phyloP scores from a whole-genome alignment of 2,329 filamentous ascomycete genomes.

The Cladosporium sp. region DNA sequence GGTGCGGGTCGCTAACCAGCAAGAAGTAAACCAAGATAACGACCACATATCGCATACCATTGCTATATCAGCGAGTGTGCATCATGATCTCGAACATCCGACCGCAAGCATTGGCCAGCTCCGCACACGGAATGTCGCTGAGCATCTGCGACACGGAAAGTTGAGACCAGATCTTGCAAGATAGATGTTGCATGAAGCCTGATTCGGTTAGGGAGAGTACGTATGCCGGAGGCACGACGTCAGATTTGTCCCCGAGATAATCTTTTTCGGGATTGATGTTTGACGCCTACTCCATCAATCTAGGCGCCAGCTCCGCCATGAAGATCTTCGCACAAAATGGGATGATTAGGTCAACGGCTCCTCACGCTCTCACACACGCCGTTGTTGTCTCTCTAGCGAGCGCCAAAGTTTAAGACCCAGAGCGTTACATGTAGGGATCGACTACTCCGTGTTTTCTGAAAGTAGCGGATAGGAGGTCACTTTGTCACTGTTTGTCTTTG shows the following conservation, averaged over 20 bases:
- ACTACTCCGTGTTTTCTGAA: background rate
- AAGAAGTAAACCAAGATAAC: background rate
- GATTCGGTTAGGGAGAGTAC: background rate
- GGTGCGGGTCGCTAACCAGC: background rate
- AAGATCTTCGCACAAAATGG: conserved; percentile 3
- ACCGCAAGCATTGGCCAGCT: background rate
- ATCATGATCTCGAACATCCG: background rate
- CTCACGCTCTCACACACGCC: conserved; percentile 12
- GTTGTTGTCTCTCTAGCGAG: conserved; percentile 4
- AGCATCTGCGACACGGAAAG: background rate
- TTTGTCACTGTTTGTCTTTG: background rate
- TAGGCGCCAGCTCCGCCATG: background rate
- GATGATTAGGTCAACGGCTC: conserved; percentile 6
- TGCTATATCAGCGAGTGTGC: background rate
- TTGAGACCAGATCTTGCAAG: background rate
- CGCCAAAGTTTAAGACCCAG: conserved; percentile 15
- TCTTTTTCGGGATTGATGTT: background rate
- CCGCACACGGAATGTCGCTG: background rate
- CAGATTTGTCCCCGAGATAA: background rate
- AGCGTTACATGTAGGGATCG: conserved; percentile 7
- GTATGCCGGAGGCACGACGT: background rate
- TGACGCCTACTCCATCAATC: background rate
- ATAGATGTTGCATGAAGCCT: background rate
- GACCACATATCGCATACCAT: background rate
- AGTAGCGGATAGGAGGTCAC: background rate